A percentile compares a stretch with the other conserved stretches of the same genome.
phyloP scores from a whole-genome alignment of 2,329 filamentous ascomycete species.

The Hypomyces rosellus region DNA sequence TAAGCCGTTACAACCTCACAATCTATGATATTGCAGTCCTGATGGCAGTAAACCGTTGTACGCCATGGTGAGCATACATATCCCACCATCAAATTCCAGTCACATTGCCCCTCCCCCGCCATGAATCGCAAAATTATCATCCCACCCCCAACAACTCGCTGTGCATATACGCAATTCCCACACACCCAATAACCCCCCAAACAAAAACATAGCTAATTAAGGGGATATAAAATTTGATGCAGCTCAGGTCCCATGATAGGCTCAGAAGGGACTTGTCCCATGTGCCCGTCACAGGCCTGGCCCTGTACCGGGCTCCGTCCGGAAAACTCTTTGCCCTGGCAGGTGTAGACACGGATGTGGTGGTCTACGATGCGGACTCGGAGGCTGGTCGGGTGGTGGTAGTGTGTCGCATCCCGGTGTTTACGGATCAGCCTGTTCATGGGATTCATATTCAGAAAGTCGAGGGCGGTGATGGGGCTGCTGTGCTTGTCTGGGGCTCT shows the following conservation, averaged over 20 bases:
- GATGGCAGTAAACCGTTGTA: not conserved
- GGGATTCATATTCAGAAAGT: conserved; percentile 50
- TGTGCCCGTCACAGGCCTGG: conserved; percentile 54
- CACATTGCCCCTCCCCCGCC: conserved; percentile 5
- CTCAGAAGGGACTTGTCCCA: conserved; percentile 35
- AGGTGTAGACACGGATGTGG: conserved; percentile 54
- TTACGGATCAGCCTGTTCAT: conserved; percentile 65
- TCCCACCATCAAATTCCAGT: not conserved
- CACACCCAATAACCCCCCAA: no score
- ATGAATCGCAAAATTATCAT: not conserved
- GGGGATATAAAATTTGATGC: not conserved
- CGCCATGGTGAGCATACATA: not conserved
- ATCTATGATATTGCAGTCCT: not conserved
- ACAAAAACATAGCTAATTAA: not conserved
- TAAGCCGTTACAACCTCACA: not conserved
- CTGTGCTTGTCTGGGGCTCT: conserved; percentile 63
- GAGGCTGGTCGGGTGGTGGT: conserved; percentile 30
- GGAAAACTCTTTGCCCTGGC: conserved; percentile 43
- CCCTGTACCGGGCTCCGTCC: conserved; percentile 36
- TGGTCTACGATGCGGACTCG: conserved; percentile 41
- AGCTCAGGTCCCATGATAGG: conserved; percentile 11
- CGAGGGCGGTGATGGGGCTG: conserved; percentile 1
- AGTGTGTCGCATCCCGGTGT: conserved; percentile 45
- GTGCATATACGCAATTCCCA: no score
- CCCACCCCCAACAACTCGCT: no score